Evolutionary conservation across 148 eudicot species (phyloP), one percentile per base, ranked within the genome.

Genomic region (Rhododendron henanense): DNA sequence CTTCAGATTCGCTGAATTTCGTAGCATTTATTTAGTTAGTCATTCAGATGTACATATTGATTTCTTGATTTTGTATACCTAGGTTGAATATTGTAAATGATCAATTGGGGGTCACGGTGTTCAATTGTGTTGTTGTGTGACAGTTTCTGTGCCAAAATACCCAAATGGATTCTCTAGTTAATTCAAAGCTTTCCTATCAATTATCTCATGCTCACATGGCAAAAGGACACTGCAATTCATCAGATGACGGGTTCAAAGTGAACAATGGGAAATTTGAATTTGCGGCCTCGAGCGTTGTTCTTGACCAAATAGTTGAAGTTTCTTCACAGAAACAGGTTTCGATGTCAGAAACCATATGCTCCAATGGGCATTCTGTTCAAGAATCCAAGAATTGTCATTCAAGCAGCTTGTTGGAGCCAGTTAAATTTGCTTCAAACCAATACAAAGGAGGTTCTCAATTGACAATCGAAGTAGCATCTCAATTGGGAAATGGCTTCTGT

Each of bases 401-500:
- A 48, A 86, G 84, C 83, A 86, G 87, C 57, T 83, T 85, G 84
- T 75, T 84, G 84, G 91, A 85, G 35, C 47, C 87, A 1, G 73
- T 57, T 19, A 85, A 74, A 45, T 37, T 82, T 57, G 78, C 80
- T 85, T 78, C 87, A 44, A 73, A 85, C 31, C 85, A 81, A 48
- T 44, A 79, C 67, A 87, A 88, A 74, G 91, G 69, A 67, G 82
- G 78, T 81, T 82, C 80, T 59, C 74, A 84, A 51, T 65, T 71
- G 35, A 88, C 83, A 79, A 78, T 53, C 67, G 88, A 84, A 79
- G 63, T 88, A 78, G 84, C 85, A 39, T 74, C 91, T 83, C 91
- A 90, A 81, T 59, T 85, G 7, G 93, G 91, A 21, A 83, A 31
- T 33, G 83, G 82, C 41, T 88, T 18, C 78, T 94, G 92, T 78